phyloP scores from a whole-genome alignment of 495 filamentous ascomycete genomes.

The Cetradonia linearis region DNA sequence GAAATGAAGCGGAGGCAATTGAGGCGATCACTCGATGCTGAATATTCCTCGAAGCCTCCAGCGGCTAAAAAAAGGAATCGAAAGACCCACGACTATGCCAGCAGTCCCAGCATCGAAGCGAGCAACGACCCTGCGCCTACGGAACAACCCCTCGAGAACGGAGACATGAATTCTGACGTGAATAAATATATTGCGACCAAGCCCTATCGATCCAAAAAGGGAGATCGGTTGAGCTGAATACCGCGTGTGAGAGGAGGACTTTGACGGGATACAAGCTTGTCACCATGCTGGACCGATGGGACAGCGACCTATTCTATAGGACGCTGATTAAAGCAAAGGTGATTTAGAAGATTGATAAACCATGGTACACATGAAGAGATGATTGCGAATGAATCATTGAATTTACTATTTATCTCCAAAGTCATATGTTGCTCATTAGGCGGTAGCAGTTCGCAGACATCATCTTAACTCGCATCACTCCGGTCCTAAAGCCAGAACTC shows the following conservation, averaged over 20 bases:
- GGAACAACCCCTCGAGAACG: constrained; percentile 66
- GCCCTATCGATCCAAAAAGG: constrained; percentile 64
- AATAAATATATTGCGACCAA: constrained; percentile 78
- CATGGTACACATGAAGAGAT: neutral
- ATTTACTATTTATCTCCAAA: neutral
- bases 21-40: constrained; percentile 47
- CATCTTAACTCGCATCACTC: neutral
- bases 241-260: constrained; percentile 2
- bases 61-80: constrained; percentile 17
- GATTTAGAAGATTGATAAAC: too few species aligned
- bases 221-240: constrained; percentile 59
- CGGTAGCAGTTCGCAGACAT: neutral
- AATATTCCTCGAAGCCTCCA: constrained; percentile 29
- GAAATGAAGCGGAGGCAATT: constrained; percentile 54
- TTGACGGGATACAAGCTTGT: neutral
- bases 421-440: neutral
- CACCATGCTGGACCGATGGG: neutral
- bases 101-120: constrained; percentile 70
- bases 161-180: constrained; percentile 58
- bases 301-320: neutral
- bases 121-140: constrained; percentile 79
- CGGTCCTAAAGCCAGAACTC: neutral
- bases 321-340: too few species aligned
- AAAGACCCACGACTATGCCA: constrained; percentile 44
- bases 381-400: neutral